Evolutionary conservation across 2,329 filamentous ascomycete species (phyloP), one percentile per base, ranked within the genome.

Genomic region (Aspergillus sp.): DNA sequence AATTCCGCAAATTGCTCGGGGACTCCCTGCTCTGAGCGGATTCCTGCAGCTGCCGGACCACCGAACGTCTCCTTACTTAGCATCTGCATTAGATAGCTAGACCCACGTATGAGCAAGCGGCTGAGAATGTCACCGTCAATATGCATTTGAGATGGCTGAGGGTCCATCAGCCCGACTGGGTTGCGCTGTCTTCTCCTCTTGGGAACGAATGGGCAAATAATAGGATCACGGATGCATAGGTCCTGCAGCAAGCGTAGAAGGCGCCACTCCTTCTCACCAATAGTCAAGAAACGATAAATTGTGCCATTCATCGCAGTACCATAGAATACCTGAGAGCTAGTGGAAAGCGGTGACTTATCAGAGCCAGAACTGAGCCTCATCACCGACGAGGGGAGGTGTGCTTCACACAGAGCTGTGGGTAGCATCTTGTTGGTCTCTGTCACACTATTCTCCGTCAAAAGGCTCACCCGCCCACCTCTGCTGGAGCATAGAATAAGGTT

Each of bases 221-320:
- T 64, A 6, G 73, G 68, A 25, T 81, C 83, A 25, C 75, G 73
- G 50, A 82, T 73, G 27, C 85, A 86, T 51, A 96, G 72, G 60
- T 89, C 88, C 69, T 96, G 88, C 1, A 97, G 71, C 63, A 94
- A 86, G 59, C 84, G 83, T 5, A 98, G 80, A 3, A 96, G 80
- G 6, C 83, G 82, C 85, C 89, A 90, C 7, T 88, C 83, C 2
- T 84, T 75, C 17, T 83, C 69, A 8, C 82, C 78, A 0, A 98
- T 77, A 13, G 93, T 77, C 1, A 84, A 84, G 67, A 97, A 89
- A 58, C 89, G 85, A 63, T 86, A 85, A 23, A 93, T 69, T 0
- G 88, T 86, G 1, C 91, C 91, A 68, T 91, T 86, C 36, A 92
- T 82, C 6, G 84, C 85, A 6, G 88, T 80, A 1, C 90, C 91